Conservation (phyloP, 257 asterid genomes). For the Lycium ferocissimum region DNA sequence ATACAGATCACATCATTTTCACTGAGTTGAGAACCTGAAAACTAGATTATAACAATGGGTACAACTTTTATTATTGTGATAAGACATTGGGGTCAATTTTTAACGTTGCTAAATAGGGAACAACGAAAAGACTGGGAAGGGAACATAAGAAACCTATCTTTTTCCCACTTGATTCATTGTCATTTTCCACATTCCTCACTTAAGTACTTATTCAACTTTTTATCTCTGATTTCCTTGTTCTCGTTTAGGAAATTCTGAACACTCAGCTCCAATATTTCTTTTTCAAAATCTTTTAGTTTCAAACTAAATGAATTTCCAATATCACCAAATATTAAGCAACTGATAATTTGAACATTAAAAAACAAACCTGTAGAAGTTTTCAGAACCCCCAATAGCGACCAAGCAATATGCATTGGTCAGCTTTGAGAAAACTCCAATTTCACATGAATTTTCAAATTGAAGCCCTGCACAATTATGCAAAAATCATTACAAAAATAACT, state of each 20-base stretch:
- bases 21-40: not conserved
- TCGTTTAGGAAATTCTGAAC: constrained; percentile 5
- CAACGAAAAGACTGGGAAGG: not conserved
- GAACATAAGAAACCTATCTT: not conserved
- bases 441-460: constrained; percentile 87
- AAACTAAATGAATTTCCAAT: not conserved
- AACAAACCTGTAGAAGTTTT: constrained; percentile 59
- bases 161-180: not conserved
- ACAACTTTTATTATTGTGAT: not conserved
- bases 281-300: constrained; percentile 11
- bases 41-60: not conserved
- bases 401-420: constrained; percentile 94
- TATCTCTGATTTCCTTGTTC: not conserved
- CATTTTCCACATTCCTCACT: not conserved
- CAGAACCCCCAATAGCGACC: constrained; percentile 96
- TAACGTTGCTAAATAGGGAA: not conserved
- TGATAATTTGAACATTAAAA: not conserved
- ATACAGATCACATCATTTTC: constrained; percentile 18
- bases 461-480: constrained; percentile 39
- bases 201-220: not conserved
- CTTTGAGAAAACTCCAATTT: constrained; percentile 92
- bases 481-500: not conserved
- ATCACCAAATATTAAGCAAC: not conserved
- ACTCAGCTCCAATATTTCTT: not conserved
- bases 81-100: not conserved